A percentile compares a stretch with the other conserved stretches of the same genome.
These are phyloP conservation scores for Nigrospora sphaerica DNA, from an alignment of 2,329 filamentous ascomycete genomes.

Conservation along the genomic window DNA sequence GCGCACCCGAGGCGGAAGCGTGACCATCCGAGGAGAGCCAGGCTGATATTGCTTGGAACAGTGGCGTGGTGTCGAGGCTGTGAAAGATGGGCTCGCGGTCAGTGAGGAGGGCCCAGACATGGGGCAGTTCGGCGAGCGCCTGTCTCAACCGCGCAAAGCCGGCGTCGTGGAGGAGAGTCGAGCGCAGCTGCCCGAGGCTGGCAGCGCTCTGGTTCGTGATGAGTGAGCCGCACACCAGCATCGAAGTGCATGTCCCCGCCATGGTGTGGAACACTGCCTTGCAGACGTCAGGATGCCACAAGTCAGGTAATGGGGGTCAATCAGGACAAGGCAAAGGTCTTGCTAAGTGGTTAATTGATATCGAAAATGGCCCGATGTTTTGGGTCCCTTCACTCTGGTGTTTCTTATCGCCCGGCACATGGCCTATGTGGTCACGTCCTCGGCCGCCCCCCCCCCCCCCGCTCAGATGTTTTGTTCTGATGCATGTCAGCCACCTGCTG, in stretches of 20 bases:
- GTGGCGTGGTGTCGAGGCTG: not conserved
- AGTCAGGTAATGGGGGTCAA: too few species aligned
- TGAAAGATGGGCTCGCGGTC: not conserved
- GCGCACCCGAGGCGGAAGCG: not conserved
- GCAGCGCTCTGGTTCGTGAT: not conserved
- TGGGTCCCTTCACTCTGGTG: too few species aligned
- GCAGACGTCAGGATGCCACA: too few species aligned
- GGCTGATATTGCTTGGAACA: not conserved
- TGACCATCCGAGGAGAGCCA: not conserved
- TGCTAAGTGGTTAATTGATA: too few species aligned
- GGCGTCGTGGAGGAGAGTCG: not conserved
- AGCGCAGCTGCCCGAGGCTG: not conserved
- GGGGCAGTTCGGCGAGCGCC: not conserved
- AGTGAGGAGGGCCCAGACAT: not conserved
- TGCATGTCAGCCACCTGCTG: too few species aligned
- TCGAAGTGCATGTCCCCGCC: not conserved
- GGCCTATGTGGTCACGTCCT: too few species aligned
- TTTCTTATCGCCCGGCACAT: too few species aligned
- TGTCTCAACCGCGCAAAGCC: not conserved
- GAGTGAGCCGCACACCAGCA: not conserved
- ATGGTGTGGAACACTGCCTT: too few species aligned
- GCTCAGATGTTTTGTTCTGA: too few species aligned
- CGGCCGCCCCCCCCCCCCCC: too few species aligned
- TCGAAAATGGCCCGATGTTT: too few species aligned
- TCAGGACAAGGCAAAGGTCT: too few species aligned